Percentiles rank a stretch among this genome's conserved stretches.
These are phyloP conservation scores for Rugonectria rugulosa DNA, from an alignment of 2,329 filamentous ascomycete genomes.

Conservation along the genomic window DNA sequence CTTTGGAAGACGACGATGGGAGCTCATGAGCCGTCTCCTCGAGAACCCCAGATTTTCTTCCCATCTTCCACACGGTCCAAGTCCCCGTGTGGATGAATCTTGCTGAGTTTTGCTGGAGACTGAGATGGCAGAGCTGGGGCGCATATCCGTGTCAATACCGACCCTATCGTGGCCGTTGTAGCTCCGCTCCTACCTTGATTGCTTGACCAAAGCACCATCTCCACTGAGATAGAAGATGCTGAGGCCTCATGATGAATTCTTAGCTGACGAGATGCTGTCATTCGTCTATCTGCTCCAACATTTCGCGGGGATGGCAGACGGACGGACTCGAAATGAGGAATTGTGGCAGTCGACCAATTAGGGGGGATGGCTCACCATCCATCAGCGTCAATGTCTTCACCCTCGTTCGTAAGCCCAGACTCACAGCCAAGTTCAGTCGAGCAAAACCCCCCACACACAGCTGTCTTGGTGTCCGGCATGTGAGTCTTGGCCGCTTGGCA, in stretches of 20 bases:
- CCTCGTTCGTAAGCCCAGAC: too few relatives aligned
- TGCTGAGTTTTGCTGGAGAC: not conserved
- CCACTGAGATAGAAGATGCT: too few relatives aligned
- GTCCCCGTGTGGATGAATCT: not conserved
- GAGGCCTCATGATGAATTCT: too few relatives aligned
- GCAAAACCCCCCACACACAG: not conserved
- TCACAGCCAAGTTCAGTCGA: too few relatives aligned
- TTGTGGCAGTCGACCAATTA: too few relatives aligned
- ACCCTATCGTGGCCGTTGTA: slow-evolving; percentile 6
- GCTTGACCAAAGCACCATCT: slow-evolving; percentile 5
- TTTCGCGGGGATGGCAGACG: too few relatives aligned
- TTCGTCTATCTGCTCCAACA: too few relatives aligned
- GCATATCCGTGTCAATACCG: slow-evolving; percentile 3
- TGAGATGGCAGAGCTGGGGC: not conserved
- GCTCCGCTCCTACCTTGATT: too few relatives aligned
- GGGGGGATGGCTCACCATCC: too few relatives aligned
- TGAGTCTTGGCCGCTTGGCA: not conserved
- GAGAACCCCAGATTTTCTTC: not conserved
- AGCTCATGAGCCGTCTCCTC: not conserved
- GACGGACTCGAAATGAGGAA: too few relatives aligned
- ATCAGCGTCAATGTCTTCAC: too few relatives aligned
- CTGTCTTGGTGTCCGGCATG: not conserved
- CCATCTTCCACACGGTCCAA: not conserved
- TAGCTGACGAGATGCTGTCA: too few relatives aligned
- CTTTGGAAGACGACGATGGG: not conserved